A percentile compares a stretch with the other conserved stretches of the same genome.
phyloP scores from a whole-genome alignment of 2,329 filamentous ascomycete species.

The Calonectria naviculata region DNA sequence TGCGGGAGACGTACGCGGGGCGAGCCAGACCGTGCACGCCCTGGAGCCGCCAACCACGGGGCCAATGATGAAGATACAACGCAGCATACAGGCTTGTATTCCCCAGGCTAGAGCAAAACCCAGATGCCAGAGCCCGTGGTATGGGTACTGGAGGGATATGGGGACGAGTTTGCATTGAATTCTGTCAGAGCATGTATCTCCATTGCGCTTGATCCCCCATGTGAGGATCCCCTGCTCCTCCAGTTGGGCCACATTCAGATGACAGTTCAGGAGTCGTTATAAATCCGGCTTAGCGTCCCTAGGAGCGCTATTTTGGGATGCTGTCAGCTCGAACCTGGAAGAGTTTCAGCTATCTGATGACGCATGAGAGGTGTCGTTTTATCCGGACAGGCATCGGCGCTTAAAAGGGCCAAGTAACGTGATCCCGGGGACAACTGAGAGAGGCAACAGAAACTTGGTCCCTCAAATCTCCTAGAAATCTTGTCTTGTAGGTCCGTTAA shows the following conservation, averaged over 20 bases:
- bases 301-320: not conserved
- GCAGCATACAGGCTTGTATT: not conserved
- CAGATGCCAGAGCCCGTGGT: not conserved
- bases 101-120: not conserved
- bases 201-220: too few relatives aligned
- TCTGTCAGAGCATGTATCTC: not conserved
- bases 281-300: not conserved
- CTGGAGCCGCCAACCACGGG: not conserved
- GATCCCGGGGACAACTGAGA: not conserved
- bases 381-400: not conserved
- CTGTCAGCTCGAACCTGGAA: not conserved
- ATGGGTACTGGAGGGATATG: not conserved
- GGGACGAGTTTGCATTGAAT: not conserved
- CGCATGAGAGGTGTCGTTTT: not conserved
- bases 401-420: not conserved
- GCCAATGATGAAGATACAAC: not conserved
- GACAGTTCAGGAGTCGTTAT: not conserved
- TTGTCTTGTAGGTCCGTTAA: too few relatives aligned
- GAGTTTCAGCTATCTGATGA: not conserved
- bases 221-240: not conserved
- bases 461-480: not conserved
- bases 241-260: not conserved
- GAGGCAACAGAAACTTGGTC: not conserved
- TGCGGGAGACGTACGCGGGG: slow-evolving; percentile 18
- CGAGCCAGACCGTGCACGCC: slow-evolving; percentile 5